Base-by-base conservation (phyloP, 2,329 filamentous ascomycete species). In the Coccinonectria pachysandricola region DNA sequence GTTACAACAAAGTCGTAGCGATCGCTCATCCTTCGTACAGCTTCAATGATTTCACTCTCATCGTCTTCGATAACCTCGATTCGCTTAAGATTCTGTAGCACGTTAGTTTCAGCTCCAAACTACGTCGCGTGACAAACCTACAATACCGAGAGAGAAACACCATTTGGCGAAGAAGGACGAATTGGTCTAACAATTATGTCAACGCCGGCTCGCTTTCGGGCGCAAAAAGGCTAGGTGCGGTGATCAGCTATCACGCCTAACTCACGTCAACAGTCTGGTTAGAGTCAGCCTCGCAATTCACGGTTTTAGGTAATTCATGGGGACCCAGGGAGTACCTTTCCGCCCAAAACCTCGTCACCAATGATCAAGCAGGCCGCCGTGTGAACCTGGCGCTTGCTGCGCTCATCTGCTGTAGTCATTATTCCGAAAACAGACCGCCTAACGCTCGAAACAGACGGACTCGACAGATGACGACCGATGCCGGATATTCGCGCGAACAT, bases 1-100 rank as follows among this genome's bases (percentile, higher is more conserved):
- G 91, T 96, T 5, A 96, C 84, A 23, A 98, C 83, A 52, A 96
- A 84, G 56, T 96, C 91, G 51, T 95, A 96, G 38, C 72, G 77
- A 27, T 71, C 67, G 49, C 83, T 92, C 86, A 98, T 93, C 36
- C 87, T 75, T 27, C 68, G 68, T 5, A 85, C 79, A 1, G 86
- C 85, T 53, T 96, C 87, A 26, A 88, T 64, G 48, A 98, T 96
- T 46, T 95, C 87, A 36, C 64, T 63, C 50, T 94, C 85, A 37
- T 95, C 87, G 46, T 98, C 91, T 35, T 84, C 79, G 45, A 96
- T 91, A 31, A 95, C 87, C 53, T 96, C 91, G 28, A 96, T 67
- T 23, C 86, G 71, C 56, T 88, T 91, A 40, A 98, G 61, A 37
- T 75, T 64, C 72, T 77, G 35, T 20, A 32, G 19, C 19, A 18